These are phyloP conservation scores for Scheffersomyces ergatensis DNA, from an alignment of 805 yeast species.

Conservation along the genomic window DNA sequence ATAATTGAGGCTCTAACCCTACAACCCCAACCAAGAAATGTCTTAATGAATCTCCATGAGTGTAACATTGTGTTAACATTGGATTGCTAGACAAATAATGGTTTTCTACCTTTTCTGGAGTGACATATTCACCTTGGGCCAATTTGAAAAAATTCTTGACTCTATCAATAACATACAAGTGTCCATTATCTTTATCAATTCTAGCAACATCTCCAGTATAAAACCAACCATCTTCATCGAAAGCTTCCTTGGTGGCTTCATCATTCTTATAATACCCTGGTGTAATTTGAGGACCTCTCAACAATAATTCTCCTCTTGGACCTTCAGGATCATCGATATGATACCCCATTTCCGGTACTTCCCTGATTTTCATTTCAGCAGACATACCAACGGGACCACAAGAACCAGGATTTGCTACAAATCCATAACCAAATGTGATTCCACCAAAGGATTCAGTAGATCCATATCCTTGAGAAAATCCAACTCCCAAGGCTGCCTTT, in stretches of 20 bases:
- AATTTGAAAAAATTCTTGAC: constrained; percentile 76
- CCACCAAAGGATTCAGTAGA: constrained; percentile 67
- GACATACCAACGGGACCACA: constrained; percentile 47
- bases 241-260: constrained; percentile 44
- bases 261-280: constrained; percentile 49
- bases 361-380: constrained; percentile 53
- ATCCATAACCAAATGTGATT: constrained; percentile 34
- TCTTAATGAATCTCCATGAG: constrained; percentile 62
- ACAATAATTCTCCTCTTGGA: constrained; percentile 50
- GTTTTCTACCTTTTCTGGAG: constrained; percentile 75
- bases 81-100: constrained; percentile 54
- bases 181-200: constrained; percentile 30
- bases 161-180: constrained; percentile 64
- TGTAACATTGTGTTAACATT: constrained; percentile 50
- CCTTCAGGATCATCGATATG: constrained; percentile 24
- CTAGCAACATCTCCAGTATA: constrained; percentile 55
- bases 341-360: constrained; percentile 66
- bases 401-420: constrained; percentile 40
- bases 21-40: constrained; percentile 57
- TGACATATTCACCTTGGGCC: constrained; percentile 56
- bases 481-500: constrained; percentile 55
- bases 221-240: constrained; percentile 54
- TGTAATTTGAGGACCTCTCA: constrained; percentile 59
- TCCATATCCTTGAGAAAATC: constrained; percentile 70
- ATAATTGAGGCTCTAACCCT: constrained; percentile 54